phyloP scores from a whole-genome alignment of 345 rosid genomes.

The Cardamine chenopodiifolia region DNA sequence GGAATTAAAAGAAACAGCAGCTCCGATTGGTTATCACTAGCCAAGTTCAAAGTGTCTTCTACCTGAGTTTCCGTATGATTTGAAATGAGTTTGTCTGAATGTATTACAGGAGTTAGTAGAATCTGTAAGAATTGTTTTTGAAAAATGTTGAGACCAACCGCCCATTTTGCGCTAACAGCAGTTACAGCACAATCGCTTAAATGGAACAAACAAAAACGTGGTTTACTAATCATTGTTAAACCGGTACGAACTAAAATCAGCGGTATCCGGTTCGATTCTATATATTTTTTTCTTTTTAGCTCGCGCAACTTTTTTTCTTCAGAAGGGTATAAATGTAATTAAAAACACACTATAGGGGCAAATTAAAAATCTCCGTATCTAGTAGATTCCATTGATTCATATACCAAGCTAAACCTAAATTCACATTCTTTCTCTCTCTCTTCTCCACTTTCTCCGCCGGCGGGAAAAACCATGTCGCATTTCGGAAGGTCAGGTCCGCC shows the following conservation, averaged over 20 bases:
- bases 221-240: not conserved
- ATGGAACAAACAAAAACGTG: not conserved
- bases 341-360: not conserved
- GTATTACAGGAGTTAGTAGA: not conserved
- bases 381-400: not conserved
- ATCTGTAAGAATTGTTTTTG: not conserved
- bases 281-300: not conserved
- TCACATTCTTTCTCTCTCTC: not conserved
- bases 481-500: constrained; percentile 84
- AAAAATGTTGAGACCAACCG: not conserved
- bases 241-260: constrained; percentile 10
- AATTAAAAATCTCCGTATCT: not conserved
- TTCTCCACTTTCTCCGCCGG: not conserved
- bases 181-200: not conserved
- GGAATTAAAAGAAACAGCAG: constrained; percentile 71
- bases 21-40: constrained; percentile 72
- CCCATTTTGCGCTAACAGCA: not conserved
- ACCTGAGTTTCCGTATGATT: not conserved
- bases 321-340: constrained; percentile 17
- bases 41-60: not conserved
- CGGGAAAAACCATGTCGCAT: constrained; percentile 61
- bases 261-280: not conserved
- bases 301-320: too few relatives aligned
- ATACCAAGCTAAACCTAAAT: constrained; percentile 31
- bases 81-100: not conserved